Conservation (phyloP, 1,139 yeast genomes). For the Hansenula lynferdii region DNA sequence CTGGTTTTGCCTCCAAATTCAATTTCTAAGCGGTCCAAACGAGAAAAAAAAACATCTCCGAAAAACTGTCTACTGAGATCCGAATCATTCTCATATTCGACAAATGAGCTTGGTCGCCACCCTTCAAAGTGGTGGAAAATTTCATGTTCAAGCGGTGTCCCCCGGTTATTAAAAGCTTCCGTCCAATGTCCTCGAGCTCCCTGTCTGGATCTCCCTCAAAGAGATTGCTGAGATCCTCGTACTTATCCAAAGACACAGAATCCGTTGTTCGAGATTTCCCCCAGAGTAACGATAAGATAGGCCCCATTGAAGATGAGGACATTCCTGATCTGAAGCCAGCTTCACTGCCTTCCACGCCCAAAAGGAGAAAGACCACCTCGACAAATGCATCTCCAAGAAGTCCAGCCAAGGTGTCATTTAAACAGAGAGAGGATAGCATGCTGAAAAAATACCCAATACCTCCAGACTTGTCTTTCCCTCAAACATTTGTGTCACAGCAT, state of each 20-base stretch:
- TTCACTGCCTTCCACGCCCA: not conserved
- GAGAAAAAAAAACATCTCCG: no score
- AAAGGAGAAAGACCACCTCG: not conserved
- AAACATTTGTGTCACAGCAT: constrained; percentile 37
- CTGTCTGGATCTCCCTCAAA: not conserved
- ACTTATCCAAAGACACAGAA: no score
- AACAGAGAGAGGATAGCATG: not conserved
- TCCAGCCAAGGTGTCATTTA: not conserved
- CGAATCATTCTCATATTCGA: not conserved
- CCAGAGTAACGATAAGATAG: not conserved
- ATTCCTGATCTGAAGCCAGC: not conserved
- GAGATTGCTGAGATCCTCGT: not conserved
- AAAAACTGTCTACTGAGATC: no score
- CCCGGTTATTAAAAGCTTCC: no score
- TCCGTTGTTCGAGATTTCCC: not conserved
- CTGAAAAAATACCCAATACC: constrained; percentile 3
- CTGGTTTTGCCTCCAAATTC: not conserved
- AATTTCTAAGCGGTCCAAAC: no score
- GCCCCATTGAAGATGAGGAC: constrained; percentile 1
- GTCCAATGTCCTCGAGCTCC: not conserved
- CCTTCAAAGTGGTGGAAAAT: not conserved
- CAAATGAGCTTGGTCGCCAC: not conserved
- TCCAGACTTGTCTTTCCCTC: constrained; percentile 29
- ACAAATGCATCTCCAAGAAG: not conserved
- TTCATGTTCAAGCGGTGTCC: no score